Evolutionary conservation across 1,139 yeast genomes (phyloP).

Genomic region (Hyphopichia burtonii): DNA sequence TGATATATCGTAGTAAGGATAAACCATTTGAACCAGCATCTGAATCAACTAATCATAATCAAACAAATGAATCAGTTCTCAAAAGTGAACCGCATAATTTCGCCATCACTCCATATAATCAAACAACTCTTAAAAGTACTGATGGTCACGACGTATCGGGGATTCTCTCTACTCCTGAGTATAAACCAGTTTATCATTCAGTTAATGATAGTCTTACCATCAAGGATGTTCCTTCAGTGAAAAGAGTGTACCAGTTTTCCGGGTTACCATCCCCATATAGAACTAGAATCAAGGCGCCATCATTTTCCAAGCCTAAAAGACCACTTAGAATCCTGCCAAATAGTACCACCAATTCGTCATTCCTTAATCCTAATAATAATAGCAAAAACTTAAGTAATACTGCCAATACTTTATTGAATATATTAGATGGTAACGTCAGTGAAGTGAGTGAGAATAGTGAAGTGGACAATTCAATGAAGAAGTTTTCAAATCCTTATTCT

Average conservation of each 20-base stretch:
- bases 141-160: constrained; percentile 7
- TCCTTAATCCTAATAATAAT: not conserved
- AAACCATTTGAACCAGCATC: constrained; percentile 3
- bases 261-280: constrained; percentile 67
- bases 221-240: constrained; percentile 33
- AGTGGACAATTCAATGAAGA: constrained; percentile 12
- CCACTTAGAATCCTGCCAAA: constrained; percentile 10
- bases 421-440: constrained; percentile 45
- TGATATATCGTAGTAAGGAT: constrained; percentile 4
- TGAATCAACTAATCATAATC: constrained; percentile 4
- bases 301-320: constrained; percentile 9
- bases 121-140: constrained; percentile 18
- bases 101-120: constrained; percentile 20
- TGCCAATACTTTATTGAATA: constrained; percentile 63
- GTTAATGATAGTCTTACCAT: constrained; percentile 24
- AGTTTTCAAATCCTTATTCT: constrained; percentile 56
- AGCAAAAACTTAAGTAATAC: constrained; percentile 52
- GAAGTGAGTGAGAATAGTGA: constrained; percentile 12
- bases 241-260: constrained; percentile 59
- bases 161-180: constrained; percentile 37
- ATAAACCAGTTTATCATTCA: constrained; percentile 38
- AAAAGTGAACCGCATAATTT: constrained; percentile 6
- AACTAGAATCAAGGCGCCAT: constrained; percentile 44
- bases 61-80: constrained; percentile 2
- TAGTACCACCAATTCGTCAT: constrained; percentile 6